phyloP scores from a whole-genome alignment of 768 basidiomycete genomes.

The Termitomyces sp. region DNA sequence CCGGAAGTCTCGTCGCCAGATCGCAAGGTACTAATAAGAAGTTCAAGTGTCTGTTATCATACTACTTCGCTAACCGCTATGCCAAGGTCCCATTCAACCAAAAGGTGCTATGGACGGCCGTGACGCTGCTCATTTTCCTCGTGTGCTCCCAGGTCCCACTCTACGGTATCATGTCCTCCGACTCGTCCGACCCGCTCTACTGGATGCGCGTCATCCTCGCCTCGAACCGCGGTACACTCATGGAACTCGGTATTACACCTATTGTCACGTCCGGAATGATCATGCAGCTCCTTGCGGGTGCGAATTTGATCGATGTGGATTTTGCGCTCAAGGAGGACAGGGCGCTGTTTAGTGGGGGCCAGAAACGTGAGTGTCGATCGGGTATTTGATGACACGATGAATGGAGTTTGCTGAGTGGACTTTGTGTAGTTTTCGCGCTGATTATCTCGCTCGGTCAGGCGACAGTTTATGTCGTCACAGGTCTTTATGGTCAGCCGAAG shows the following conservation, averaged over 20 bases:
- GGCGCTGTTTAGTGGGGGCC: slow-evolving; percentile 91
- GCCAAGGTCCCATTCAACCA: slow-evolving; percentile 93
- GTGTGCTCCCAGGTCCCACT: slow-evolving; percentile 99
- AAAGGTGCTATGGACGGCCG: slow-evolving; percentile 98
- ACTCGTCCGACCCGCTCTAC: slow-evolving; percentile 98
- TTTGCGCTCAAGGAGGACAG: slow-evolving; percentile 96
- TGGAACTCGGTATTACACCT: slow-evolving; percentile 98
- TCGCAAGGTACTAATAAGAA: slow-evolving; percentile 62
- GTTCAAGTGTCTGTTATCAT: too few relatives aligned
- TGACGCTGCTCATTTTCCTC: slow-evolving; percentile 98
- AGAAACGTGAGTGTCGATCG: slow-evolving; percentile 72
- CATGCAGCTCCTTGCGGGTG: slow-evolving; percentile 98
- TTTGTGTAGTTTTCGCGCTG: slow-evolving; percentile 79
- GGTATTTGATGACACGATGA: too few relatives aligned
- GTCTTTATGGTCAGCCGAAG: slow-evolving; percentile 90
- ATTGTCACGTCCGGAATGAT: slow-evolving; percentile 99
- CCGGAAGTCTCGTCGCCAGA: slow-evolving; percentile 98
- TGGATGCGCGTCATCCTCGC: slow-evolving; percentile 99
- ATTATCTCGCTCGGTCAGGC: slow-evolving; percentile 96
- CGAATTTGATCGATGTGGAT: slow-evolving; percentile 96
- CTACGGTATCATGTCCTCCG: slow-evolving; percentile 99
- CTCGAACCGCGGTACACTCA: slow-evolving; percentile 96
- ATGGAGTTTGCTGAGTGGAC: too few relatives aligned
- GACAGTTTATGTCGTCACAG: slow-evolving; percentile 94
- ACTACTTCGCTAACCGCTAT: too few relatives aligned